Percentiles rank a stretch among this genome's conserved stretches.
Evolutionary conservation across 1,284 basidiomycete genomes (phyloP).

Genomic region (Termitomyces sp.): DNA sequence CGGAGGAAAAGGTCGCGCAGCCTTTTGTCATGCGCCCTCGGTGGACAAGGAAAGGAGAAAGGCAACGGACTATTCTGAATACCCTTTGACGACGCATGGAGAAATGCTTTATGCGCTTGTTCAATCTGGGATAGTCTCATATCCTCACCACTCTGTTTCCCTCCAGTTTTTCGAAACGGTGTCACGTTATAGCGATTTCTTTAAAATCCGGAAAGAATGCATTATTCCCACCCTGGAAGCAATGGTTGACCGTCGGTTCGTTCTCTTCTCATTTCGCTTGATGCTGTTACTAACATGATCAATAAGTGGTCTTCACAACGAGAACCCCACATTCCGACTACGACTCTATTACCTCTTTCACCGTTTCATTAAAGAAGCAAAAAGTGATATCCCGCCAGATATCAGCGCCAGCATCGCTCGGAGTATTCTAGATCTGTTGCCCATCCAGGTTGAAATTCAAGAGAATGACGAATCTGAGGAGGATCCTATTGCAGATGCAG

Average conservation of each 20-base stretch:
- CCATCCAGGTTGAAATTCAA: slow-evolving; percentile 62
- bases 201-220: slow-evolving; percentile 86
- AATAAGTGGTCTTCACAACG: slow-evolving; percentile 84
- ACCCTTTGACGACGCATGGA: slow-evolving; percentile 86
- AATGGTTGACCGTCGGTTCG: slow-evolving; percentile 81
- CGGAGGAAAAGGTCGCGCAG: slow-evolving; percentile 69
- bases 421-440: slow-evolving; percentile 67
- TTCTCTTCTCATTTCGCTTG: slow-evolving; percentile 7
- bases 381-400: slow-evolving; percentile 73
- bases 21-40: slow-evolving; percentile 67
- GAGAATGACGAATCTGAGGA: slow-evolving; percentile 62
- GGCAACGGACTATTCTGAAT: slow-evolving; percentile 75
- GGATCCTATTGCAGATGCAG: slow-evolving; percentile 77
- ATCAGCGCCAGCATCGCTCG: slow-evolving; percentile 72
- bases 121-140: slow-evolving; percentile 77
- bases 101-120: slow-evolving; percentile 86
- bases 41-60: slow-evolving; percentile 64
- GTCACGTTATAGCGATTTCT: slow-evolving; percentile 93
- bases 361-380: slow-evolving; percentile 86
- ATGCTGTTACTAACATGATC: neutral
- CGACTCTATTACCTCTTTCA: slow-evolving; percentile 92
- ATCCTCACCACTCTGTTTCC: slow-evolving; percentile 84
- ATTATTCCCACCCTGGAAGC: slow-evolving; percentile 85
- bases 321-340: slow-evolving; percentile 66
- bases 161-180: slow-evolving; percentile 94